These are phyloP conservation scores for Talaromyces sp. DNA, from an alignment of 2,329 filamentous ascomycete genomes.

Conservation along the genomic window DNA sequence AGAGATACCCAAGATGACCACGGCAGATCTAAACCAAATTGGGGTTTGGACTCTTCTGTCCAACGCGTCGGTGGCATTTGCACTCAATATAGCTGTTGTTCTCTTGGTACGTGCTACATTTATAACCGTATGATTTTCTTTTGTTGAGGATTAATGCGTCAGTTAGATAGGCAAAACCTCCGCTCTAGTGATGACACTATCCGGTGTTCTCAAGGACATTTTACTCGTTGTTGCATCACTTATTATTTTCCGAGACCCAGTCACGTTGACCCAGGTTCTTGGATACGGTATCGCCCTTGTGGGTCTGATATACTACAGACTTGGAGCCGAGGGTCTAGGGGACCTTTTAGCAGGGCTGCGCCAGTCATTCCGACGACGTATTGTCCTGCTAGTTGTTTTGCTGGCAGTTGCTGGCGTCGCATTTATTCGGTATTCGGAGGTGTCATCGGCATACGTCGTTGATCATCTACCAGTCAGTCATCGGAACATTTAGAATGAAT, in stretches of 20 bases:
- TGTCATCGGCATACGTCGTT: not conserved
- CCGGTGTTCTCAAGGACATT: conserved; percentile 82
- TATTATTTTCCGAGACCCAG: conserved; percentile 68
- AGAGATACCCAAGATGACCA: conserved; percentile 61
- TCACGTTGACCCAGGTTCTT: conserved; percentile 65
- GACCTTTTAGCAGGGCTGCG: not conserved
- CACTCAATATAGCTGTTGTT: conserved; percentile 78
- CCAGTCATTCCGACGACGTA: conserved; percentile 1
- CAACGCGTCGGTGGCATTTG: conserved; percentile 71
- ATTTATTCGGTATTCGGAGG: not conserved
- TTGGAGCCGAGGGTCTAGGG: conserved; percentile 53
- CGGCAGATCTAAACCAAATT: conserved; percentile 60
- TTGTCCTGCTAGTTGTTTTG: not conserved
- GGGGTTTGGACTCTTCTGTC: conserved; percentile 61
- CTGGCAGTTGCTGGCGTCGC: not conserved
- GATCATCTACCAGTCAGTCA: not conserved
- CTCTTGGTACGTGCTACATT: conserved; percentile 60
- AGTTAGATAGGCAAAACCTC: conserved; percentile 82
- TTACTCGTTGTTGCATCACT: conserved; percentile 72
- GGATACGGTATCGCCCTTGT: conserved; percentile 71
- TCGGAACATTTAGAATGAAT: not conserved
- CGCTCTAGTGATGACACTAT: conserved; percentile 76
- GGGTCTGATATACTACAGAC: conserved; percentile 63
- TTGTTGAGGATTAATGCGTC: conserved; percentile 1
- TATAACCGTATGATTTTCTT: not conserved